These are phyloP conservation scores for Lentinula novae-zelandiae DNA, from an alignment of 1,284 basidiomycete genomes.

Conservation along the genomic window DNA sequence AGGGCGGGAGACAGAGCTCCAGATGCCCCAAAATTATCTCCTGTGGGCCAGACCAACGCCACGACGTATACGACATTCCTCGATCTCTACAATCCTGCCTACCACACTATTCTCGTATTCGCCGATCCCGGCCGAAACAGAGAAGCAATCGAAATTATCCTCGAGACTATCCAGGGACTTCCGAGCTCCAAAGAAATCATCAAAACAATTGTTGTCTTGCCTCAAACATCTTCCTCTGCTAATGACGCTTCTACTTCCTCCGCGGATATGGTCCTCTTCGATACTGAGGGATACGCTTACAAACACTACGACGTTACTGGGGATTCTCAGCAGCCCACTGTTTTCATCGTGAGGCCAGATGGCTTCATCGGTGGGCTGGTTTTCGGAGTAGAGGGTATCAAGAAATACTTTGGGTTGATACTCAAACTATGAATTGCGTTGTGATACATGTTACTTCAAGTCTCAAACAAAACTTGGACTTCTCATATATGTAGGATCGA, in stretches of 20 bases:
- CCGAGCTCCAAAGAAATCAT: neutral
- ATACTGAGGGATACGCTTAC: slow-evolving; percentile 22
- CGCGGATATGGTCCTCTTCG: slow-evolving; percentile 15
- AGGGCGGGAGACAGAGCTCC: slow-evolving; percentile 32
- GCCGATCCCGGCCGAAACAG: neutral
- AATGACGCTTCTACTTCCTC: neutral
- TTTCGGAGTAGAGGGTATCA: neutral
- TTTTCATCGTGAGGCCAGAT: slow-evolving; percentile 32
- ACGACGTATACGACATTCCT: slow-evolving; percentile 10
- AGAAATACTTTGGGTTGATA: slow-evolving; percentile 4
- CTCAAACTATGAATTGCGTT: neutral
- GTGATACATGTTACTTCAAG: neutral
- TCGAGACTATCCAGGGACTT: neutral
- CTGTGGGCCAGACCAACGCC: neutral
- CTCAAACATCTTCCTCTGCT: neutral
- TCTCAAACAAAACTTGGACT: too few relatives aligned
- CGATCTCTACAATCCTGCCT: slow-evolving; percentile 9
- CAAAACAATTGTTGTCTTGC: slow-evolving; percentile 2
- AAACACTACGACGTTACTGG: slow-evolving; percentile 16
- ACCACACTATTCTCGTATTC: slow-evolving; percentile 18
- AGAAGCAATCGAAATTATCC: neutral
- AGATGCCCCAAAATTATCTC: slow-evolving; percentile 21
- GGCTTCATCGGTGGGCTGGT: slow-evolving; percentile 15
- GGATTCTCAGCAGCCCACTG: slow-evolving; percentile 3
- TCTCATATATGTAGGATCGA: too few relatives aligned